Evolutionary conservation across 2,329 filamentous ascomycete genomes (phyloP), one percentile per base, ranked within the genome.

Genomic region (Colletotrichum musae): DNA sequence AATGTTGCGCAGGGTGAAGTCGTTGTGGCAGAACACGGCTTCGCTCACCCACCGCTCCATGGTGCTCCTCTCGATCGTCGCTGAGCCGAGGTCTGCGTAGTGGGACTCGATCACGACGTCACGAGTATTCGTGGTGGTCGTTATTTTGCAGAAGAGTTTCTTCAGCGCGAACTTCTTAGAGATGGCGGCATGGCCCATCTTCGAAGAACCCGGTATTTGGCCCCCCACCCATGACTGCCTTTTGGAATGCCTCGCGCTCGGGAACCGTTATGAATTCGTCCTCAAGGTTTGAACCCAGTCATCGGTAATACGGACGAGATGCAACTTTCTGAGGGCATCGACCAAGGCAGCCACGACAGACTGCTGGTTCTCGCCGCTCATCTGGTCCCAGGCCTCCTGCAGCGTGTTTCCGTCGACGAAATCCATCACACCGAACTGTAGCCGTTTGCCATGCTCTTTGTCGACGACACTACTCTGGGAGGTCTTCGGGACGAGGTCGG

Each of bases 1-100:
- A 21, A 62, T 62, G 59, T 62, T 62, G 39, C 50, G 39, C n/a
- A 48, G 59, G 36, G 36, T 62, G 50, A 62, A 48, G 36, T 62
- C 59, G 39, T 62, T 62, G 50, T 62, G 59, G 50, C 59, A 62
- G 28, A 54, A 16, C 16, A 62, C 59, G n/a, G 59, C 50, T 12
- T 54, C 59, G 2, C 15, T 4, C 4, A 12, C 36, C 59, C 50
- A 62, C 24, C 54, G 16, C 50, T 53, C 59, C 36, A 47, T 36
- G 59, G 0, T 57, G 21, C 9, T 26, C 32, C 12, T 45, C 24
- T 57, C 13, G 32, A 45, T 18, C 26, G 24, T 57, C 13, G 24
- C 12, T 12, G 54, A 24, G 36, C 39, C 54, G 24, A 57, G n/a
- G 21, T 57, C 54, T 28, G 26, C 39, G 12, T 45, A 57, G 5